Conservation (phyloP, 208 protist genomes). For the Trypanosoma mega region DNA sequence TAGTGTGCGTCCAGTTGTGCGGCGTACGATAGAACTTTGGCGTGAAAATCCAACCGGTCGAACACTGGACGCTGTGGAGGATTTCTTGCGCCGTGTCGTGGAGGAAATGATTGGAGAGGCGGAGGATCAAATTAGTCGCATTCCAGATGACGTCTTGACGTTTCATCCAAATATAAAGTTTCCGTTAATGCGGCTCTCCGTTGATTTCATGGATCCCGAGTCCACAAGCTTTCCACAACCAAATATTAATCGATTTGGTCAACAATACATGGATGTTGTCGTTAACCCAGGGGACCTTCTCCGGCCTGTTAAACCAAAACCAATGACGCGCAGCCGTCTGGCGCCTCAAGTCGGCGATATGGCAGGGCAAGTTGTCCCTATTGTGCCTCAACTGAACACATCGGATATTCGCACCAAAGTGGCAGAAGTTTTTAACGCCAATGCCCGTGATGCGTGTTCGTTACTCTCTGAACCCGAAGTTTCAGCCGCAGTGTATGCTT, state of each 20-base stretch:
- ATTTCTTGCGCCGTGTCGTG: conserved; percentile 68
- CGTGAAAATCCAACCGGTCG: conserved; percentile 54
- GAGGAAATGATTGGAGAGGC: conserved; percentile 81
- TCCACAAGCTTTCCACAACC: conserved; percentile 82
- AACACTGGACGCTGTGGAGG: conserved; percentile 83
- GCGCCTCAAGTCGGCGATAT: background rate
- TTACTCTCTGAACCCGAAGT: conserved; percentile 84
- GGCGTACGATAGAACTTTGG: conserved; percentile 80
- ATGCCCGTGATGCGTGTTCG: conserved; percentile 67
- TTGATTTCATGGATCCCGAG: conserved; percentile 77
- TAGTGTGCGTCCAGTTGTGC: conserved; percentile 92
- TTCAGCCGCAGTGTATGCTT: conserved; percentile 86
- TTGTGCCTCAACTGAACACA: conserved; percentile 49
- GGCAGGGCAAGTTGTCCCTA: conserved; percentile 34
- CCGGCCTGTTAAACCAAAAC: conserved; percentile 67
- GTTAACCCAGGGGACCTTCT: conserved; percentile 84
- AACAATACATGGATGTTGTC: conserved; percentile 88
- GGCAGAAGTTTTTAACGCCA: conserved; percentile 82
- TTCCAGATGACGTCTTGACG: conserved; percentile 72
- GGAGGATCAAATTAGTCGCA: conserved; percentile 58
- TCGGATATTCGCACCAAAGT: conserved; percentile 86
- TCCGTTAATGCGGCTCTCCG: conserved; percentile 79
- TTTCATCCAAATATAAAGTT: conserved; percentile 85
- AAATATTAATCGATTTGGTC: conserved; percentile 86
- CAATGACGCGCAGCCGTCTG: conserved; percentile 14